Base-by-base conservation (phyloP, 208 protist genomes). In the Blastocrithidia nonstop region DNA sequence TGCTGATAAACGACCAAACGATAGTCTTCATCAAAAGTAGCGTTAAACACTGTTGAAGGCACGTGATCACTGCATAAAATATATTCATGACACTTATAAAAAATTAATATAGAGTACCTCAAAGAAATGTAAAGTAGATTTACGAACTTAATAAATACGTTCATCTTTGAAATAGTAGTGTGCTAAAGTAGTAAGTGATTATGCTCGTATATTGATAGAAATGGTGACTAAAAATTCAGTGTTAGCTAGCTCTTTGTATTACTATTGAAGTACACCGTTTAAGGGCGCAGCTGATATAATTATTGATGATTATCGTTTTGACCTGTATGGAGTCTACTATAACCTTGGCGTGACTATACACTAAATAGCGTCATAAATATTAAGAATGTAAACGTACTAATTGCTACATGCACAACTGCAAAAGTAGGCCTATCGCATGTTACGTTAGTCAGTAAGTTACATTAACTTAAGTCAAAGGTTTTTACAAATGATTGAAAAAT, bases 271-370 rank as follows among this genome's bases (percentile, higher is more conserved):
- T 45, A 76, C 66, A 1, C 62, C 67, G 7, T 35, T 84, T 4
- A 35, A 36, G 13, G 50, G 58, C 9, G 54, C 66, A 23, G 57
- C 67, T 33, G 40, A 72, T 24, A 52, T 66, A 27, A 41, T 44
- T 0, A 79, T 66, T 50, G 67, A 81, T 46, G 73, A 81, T 49
- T 88, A 82, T 56, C 57, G 73, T 8, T 82, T 82, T 45, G 78
- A 83, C 20, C 52, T 88, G 27, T 33, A 67, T 9, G 54, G 54
- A 3, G 60, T 88, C 36, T 81, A 76, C 44, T 84, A 71, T 45
- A 81, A 84, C 47, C 45, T 81, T 2, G 70, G 51, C 3, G 71
- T 54, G 9, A 67, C 50, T 37, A 60, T 72, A 6, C 33, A 59
- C 2, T 38, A 51, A 1, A 71, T 39, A 4, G 58, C 61, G 15